These are phyloP conservation scores for Kuraishia piskuri DNA, from an alignment of 805 yeast genomes.

Conservation along the genomic window DNA sequence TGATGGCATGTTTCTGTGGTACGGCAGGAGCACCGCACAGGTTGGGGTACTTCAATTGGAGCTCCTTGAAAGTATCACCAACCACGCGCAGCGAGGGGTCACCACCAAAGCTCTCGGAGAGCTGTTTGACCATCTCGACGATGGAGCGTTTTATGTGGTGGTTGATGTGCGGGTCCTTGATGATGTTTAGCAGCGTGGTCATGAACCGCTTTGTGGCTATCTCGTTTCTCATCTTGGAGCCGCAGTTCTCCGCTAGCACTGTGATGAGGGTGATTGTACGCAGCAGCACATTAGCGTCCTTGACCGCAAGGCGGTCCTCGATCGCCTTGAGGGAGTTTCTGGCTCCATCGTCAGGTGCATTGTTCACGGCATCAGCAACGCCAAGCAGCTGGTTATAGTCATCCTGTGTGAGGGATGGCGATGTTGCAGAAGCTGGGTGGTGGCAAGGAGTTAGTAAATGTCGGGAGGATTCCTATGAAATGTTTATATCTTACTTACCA, in stretches of 20 bases:
- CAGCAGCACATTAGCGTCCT: constrained; percentile 59
- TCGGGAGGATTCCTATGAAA: not conserved
- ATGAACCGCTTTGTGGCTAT: constrained; percentile 53
- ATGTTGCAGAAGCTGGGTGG: constrained; percentile 27
- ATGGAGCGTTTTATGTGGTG: constrained; percentile 55
- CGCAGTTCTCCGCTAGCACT: constrained; percentile 71
- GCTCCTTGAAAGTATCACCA: constrained; percentile 46
- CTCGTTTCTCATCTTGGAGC: constrained; percentile 55
- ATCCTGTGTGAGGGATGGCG: constrained; percentile 51
- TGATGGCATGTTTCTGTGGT: constrained; percentile 47
- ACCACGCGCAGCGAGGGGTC: constrained; percentile 77
- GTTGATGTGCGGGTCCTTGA: constrained; percentile 52
- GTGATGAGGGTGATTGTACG: constrained; percentile 46
- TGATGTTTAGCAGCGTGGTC: constrained; percentile 34
- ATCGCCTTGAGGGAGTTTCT: constrained; percentile 36
- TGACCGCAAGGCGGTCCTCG: constrained; percentile 35
- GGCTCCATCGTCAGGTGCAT: constrained; percentile 50
- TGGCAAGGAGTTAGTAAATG: not conserved
- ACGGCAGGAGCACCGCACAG: constrained; percentile 35
- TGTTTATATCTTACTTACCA: not conserved
- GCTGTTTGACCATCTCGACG: constrained; percentile 59
- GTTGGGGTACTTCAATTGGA: constrained; percentile 33
- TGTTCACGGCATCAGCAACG: constrained; percentile 58
- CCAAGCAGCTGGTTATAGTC: constrained; percentile 60
- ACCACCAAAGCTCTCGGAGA: constrained; percentile 50